Evolutionary conservation across 1,284 basidiomycete genomes (phyloP), one percentile per base, ranked within the genome.

Genomic region (Apiotrichum mycotoxinovorans): DNA sequence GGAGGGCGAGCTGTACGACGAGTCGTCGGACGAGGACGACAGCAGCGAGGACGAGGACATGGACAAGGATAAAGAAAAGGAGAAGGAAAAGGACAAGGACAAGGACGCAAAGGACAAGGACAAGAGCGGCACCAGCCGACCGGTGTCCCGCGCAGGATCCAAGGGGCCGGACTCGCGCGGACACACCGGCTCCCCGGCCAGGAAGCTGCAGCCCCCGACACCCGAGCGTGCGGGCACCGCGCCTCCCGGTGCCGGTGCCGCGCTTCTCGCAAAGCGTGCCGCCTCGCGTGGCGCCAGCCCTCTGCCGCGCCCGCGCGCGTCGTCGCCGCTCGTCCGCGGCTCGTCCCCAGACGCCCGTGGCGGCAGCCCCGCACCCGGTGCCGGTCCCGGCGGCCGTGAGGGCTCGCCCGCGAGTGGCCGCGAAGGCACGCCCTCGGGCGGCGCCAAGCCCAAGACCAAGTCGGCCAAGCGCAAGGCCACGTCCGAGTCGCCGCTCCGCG

Each of bases 191-290:
- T 72, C 70, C 11, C 63, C 68, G 9, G n/a, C n/a, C 15, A 27
- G 26, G 26, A 15, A 22, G 15, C 14, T 26, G 18, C 11, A 20
- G 22, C 60, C 59, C 18, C 68, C 49, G 9, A 63, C 60, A 8
- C 54, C 62, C n/a, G 67, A 65, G 27, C 70, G 70, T 50, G 64
- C 69, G 1, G 49, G 56, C 27, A 68, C 69, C 15, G 67, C 66
- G 8, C 45, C 45, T 14, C 71, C 70, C 4, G 69, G 71, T 9
- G 67, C 71, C 3, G 73, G 72, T 4, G 60, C 67, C 5, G 67
- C 68, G 22, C 52, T 69, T 10, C 46, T 72, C 1, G 74, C 72
- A 26, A 73, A 73, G 58, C 62, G 74, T n/a, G 73, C 72, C 4
- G 66, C 72, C 3, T 26, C 42, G 1, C 17, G 30, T 23, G 37